Evolutionary conservation across 495 filamentous ascomycete genomes (phyloP), one percentile per base, ranked within the genome.

Genomic region (Lophiotrema nucula): DNA sequence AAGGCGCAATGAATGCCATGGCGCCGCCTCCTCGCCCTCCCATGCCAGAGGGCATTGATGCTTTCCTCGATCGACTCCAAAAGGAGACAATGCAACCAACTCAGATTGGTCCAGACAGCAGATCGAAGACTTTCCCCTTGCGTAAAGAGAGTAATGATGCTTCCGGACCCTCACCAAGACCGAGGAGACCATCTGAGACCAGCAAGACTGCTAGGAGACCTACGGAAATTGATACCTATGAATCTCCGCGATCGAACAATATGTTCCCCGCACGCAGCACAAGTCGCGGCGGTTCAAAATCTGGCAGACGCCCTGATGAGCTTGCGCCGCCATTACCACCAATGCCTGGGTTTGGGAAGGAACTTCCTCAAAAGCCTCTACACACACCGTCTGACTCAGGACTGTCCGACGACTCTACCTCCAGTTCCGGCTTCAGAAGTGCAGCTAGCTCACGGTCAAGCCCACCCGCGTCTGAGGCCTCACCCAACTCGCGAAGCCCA

Each of bases 381-480:
- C 85, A 88, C 66, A 78, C 77, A 2, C 72, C 84, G 0, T 83
- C 85, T 0, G 80, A 83, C 58, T 93, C 88, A 1, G 79, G 79
- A 22, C 81, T 81, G 1, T 91, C 88, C 4, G 85, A 83, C 37
- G 81, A 79, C n/a, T 90, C 87, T 5, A 79, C 75, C 0, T 81
- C 49, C 22, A 63, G 75, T 21, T 88, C 86, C 18, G 79, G 82
- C 8, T 74, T 74, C 0, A 83, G 83, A 53, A 86, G 84, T 69
- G 77, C 48, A 12, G 58, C 83, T 2, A 92, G 87, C 64, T 90
- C 88, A 2, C 77, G 82, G 49, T 89, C 88, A 3, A 95, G 79
- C 58, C 82, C 81, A 1, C 75, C 81, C 5, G 69, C 26, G 37
- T 60, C 61, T 16, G 61, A 56, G 22, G 47, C 60, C 23, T 58